Base-by-base conservation (phyloP, 2,329 filamentous ascomycete species). In the Hirsutella rhossiliensis region DNA sequence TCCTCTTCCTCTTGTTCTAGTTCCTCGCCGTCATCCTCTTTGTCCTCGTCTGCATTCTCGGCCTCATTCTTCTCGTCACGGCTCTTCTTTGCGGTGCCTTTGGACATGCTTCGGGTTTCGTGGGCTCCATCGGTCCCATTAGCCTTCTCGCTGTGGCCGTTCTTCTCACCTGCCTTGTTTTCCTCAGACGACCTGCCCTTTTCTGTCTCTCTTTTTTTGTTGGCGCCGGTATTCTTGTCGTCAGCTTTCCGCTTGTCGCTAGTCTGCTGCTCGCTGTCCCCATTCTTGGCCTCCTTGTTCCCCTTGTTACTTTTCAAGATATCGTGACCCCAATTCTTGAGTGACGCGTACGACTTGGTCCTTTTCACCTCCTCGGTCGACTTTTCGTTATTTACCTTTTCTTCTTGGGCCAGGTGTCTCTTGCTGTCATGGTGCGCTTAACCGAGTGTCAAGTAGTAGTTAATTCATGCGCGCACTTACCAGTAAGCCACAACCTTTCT, bases 321-420 rank as follows among this genome's bases (percentile, higher is more conserved):
- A 55, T 77, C 73, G 49, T 76, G 72, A 0, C 72, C 72, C 76
- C 76, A 80, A 47, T 80, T 81, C 65, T 80, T 80, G 50, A 81
- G 60, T 5, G 71, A 76, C 27, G 71, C 75, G 40, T 80, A 79
- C 0, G 66, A 71, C 49, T 71, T 72, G 30, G 67, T 71, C 58
- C 68, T 62, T 40, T 68, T 68, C 8, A 67, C 56, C n/a, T 69
- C 64, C 12, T 63, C 62, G 0, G 55, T 47, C 0, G 67, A 57
- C 42, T 76, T 75, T 50, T 80, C 65, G 45, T 67, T 62, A 52
- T 81, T 80, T 30, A 66, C 67, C 48, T 68, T 72, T 45, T 72
- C 68, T 57, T 84, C 79, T 52, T 82, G 78, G 0, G 78, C 79
- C 0, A 84, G 62, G 61, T 83, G 79, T 5, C 78, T 67, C 56